phyloP scores from a whole-genome alignment of 2,329 filamentous ascomycete genomes.

The Uncinocarpus reesii region DNA sequence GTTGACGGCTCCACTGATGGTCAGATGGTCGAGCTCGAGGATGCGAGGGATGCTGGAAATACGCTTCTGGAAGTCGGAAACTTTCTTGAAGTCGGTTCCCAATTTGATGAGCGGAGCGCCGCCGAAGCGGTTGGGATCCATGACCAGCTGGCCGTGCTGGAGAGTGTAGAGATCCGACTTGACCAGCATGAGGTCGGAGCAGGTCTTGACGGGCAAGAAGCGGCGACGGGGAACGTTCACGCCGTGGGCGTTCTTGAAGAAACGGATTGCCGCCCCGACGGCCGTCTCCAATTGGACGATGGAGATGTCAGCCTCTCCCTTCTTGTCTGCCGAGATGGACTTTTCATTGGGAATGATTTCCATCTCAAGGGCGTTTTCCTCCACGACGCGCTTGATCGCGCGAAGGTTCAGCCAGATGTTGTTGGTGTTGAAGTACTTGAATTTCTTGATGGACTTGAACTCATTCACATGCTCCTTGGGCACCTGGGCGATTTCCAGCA shows the following conservation, averaged over 20 bases:
- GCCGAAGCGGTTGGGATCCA: slow-evolving; percentile 92
- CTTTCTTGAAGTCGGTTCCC: slow-evolving; percentile 99
- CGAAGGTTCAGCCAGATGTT: slow-evolving; percentile 99
- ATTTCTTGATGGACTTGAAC: slow-evolving; percentile 99
- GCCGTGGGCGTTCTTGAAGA: slow-evolving; percentile 97
- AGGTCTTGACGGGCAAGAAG: slow-evolving; percentile 99
- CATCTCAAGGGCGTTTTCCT: slow-evolving; percentile 97
- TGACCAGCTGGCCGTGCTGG: slow-evolving; percentile 95
- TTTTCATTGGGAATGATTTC: slow-evolving; percentile 99
- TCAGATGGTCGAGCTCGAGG: slow-evolving; percentile 59
- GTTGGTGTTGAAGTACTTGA: slow-evolving; percentile 99
- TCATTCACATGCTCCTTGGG: slow-evolving; percentile 99
- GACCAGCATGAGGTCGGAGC: slow-evolving; percentile 98
- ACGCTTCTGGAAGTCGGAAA: slow-evolving; percentile 58
- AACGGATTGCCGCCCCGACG: slow-evolving; percentile 94
- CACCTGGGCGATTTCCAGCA: slow-evolving; percentile 97
- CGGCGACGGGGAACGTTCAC: slow-evolving; percentile 96
- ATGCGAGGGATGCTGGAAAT: slow-evolving; percentile 43
- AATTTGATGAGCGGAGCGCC: slow-evolving; percentile 98
- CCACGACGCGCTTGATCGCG: slow-evolving; percentile 96
- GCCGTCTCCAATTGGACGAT: slow-evolving; percentile 98
- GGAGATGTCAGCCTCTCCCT: slow-evolving; percentile 95
- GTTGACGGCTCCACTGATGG: slow-evolving; percentile 95
- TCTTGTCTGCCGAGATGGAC: slow-evolving; percentile 97
- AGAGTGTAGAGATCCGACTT: slow-evolving; percentile 98